These are phyloP conservation scores for Triticum monococcum DNA, from an alignment of 176 grass and related monocot species.

Conservation along the genomic window DNA sequence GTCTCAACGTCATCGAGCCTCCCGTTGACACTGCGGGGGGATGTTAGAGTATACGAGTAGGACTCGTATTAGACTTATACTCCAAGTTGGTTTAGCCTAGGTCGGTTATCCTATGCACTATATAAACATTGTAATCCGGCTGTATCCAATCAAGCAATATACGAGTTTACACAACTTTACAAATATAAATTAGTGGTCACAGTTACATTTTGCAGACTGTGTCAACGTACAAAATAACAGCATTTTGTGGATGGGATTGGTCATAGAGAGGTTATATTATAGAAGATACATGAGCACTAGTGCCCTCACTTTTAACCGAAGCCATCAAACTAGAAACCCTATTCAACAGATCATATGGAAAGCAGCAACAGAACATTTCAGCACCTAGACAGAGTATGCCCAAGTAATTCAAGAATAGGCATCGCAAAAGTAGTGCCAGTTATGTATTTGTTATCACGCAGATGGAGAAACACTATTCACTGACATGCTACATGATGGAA, in stretches of 20 bases:
- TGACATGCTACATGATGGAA: not conserved
- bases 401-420: slow-evolving; percentile 2
- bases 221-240: not conserved
- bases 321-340: not conserved
- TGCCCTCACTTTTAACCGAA: not conserved
- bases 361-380: not conserved
- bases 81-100: too few species aligned
- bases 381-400: not conserved
- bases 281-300: not conserved
- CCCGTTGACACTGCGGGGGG: too few species aligned
- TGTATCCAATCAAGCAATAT: too few species aligned
- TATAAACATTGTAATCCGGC: too few species aligned
- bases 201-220: not conserved
- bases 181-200: not conserved
- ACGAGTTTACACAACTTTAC: too few species aligned
- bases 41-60: too few species aligned
- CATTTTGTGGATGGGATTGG: not conserved
- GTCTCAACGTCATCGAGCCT: too few species aligned
- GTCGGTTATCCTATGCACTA: too few species aligned
- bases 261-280: not conserved
- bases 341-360: slow-evolving; percentile 20
- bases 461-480: not conserved
- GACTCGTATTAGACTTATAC: too few species aligned
- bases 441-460: not conserved
- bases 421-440: not conserved